These are phyloP conservation scores for Schizosaccharomyces cryophilus DNA, from an alignment of 805 yeast genomes.

Conservation along the genomic window DNA sequence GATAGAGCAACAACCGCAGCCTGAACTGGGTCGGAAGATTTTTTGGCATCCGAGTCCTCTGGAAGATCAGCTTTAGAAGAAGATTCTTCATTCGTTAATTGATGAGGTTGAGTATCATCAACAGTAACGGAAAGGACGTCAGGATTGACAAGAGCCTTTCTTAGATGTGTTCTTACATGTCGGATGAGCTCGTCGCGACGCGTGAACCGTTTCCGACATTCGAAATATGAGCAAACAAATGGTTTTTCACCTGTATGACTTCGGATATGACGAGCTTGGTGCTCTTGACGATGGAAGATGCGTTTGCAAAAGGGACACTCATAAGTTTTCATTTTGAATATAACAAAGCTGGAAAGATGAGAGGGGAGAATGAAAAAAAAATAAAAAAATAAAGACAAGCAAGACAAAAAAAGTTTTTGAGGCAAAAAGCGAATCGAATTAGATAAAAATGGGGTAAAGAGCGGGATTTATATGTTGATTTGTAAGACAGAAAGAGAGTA, in stretches of 20 bases:
- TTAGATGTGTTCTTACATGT: background rate
- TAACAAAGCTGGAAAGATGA: background rate
- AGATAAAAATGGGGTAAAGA: too few relatives aligned
- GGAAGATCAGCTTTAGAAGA: too few relatives aligned
- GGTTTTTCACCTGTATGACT: conserved; percentile 1
- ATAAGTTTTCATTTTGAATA: background rate
- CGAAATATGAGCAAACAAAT: background rate
- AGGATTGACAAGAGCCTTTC: background rate
- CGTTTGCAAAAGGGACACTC: conserved; percentile 1
- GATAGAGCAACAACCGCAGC: background rate
- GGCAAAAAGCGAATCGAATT: too few relatives aligned
- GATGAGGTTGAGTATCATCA: too few relatives aligned
- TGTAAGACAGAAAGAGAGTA: too few relatives aligned
- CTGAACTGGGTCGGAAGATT: background rate
- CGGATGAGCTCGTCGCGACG: background rate
- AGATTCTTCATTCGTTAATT: too few relatives aligned
- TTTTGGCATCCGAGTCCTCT: too few relatives aligned
- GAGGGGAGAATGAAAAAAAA: background rate
- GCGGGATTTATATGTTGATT: too few relatives aligned
- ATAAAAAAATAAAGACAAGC: too few relatives aligned
- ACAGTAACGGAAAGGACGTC: background rate
- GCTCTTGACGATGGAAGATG: background rate
- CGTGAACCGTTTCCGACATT: background rate
- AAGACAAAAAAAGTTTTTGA: too few relatives aligned
- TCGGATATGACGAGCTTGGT: background rate